These are phyloP conservation scores for Gnetum montanum DNA, from an alignment of 75 land plant genomes.

Conservation along the genomic window DNA sequence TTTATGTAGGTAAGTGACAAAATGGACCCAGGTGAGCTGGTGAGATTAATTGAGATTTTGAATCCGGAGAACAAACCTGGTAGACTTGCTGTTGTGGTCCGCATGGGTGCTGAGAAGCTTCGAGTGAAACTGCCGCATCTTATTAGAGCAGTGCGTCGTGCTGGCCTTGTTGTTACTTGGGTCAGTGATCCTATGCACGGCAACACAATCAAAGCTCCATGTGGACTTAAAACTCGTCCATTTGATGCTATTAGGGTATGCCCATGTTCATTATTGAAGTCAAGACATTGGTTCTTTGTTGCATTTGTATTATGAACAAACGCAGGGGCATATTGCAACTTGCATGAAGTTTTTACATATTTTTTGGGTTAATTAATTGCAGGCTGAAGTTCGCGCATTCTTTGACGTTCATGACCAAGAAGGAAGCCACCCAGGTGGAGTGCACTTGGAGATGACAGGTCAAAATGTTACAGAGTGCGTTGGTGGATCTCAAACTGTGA, in stretches of 20 bases:
- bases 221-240: slow-evolving; percentile 60
- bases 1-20: slow-evolving; percentile 58
- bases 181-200: slow-evolving; percentile 93
- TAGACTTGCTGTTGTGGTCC: slow-evolving; percentile 52
- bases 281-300: too few relatives aligned
- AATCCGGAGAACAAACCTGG: slow-evolving; percentile 77
- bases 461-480: slow-evolving; percentile 82
- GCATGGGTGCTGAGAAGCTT: slow-evolving; percentile 67
- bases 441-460: slow-evolving; percentile 84
- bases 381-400: slow-evolving; percentile 80
- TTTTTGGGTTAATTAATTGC: not conserved
- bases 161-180: slow-evolving; percentile 78
- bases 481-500: slow-evolving; percentile 57
- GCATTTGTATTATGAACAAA: too few relatives aligned
- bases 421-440: slow-evolving; percentile 78
- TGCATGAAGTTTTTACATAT: not conserved
- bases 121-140: slow-evolving; percentile 60
- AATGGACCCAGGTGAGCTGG: slow-evolving; percentile 75
- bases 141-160: slow-evolving; percentile 60
- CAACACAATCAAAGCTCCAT: slow-evolving; percentile 67
- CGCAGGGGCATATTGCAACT: too few relatives aligned
- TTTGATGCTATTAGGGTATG: slow-evolving; percentile 60
- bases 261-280: not conserved
- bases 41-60: slow-evolving; percentile 55
- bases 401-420: slow-evolving; percentile 85